phyloP scores from a whole-genome alignment of 257 asterid genomes.

The Asclepias syriaca region DNA sequence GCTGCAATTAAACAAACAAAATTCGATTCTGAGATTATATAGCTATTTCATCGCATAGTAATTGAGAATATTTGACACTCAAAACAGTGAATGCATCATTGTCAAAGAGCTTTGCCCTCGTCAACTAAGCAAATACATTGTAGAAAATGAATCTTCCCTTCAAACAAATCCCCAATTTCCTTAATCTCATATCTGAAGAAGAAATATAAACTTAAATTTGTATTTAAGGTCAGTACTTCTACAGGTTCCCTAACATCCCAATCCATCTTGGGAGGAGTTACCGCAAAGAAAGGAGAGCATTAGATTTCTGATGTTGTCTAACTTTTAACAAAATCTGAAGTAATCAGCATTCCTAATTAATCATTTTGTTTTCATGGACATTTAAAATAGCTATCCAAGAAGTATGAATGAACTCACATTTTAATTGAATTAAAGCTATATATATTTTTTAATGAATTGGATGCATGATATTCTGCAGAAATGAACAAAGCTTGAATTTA shows the following conservation, averaged over 20 bases:
- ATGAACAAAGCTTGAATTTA: constrained; percentile 14
- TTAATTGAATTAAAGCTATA: not conserved
- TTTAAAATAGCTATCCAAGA: not conserved
- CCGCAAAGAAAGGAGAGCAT: not conserved
- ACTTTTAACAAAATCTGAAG: not conserved
- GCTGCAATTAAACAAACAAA: constrained; percentile 53
- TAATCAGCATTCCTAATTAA: not conserved
- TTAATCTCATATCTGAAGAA: not conserved
- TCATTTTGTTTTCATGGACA: not conserved
- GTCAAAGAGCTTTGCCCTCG: not conserved
- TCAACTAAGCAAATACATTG: not conserved
- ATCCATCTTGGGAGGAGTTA: not conserved
- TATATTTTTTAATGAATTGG: not conserved
- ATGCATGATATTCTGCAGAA: not conserved
- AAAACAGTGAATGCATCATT: not conserved
- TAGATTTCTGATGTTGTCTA: not conserved
- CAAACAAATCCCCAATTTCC: not conserved
- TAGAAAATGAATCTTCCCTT: not conserved
- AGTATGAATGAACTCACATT: not conserved
- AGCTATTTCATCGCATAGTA: not conserved
- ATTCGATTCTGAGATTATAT: constrained; percentile 8
- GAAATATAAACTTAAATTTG: not conserved
- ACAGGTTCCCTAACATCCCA: not conserved
- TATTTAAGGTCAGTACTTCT: not conserved
- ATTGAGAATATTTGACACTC: not conserved